Conservation (phyloP, 2,329 filamentous ascomycete species). For the Ambrosiella cleistominuta region DNA sequence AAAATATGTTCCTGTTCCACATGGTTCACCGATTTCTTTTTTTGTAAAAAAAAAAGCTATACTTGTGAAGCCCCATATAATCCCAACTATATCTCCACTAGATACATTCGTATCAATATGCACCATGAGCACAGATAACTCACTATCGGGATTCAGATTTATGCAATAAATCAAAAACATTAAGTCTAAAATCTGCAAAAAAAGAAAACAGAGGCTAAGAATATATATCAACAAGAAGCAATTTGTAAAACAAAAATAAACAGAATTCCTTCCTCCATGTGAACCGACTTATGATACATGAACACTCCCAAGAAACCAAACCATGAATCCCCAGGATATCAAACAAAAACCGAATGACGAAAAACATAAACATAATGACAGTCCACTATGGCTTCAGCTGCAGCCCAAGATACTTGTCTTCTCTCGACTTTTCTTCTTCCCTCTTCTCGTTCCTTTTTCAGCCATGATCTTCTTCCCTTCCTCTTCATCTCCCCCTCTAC, state of each 20-base stretch:
- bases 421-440: neutral
- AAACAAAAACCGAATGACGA: neutral
- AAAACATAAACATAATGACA: neutral
- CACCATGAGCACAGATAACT: too few relatives aligned
- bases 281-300: slow-evolving; percentile 1
- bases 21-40: too few relatives aligned
- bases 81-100: too few relatives aligned
- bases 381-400: neutral
- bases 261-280: neutral
- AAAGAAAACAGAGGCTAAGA: neutral
- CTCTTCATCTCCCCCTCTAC: neutral
- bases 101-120: too few relatives aligned
- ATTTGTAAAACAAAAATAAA: neutral
- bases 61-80: too few relatives aligned
- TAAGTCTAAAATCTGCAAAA: neutral
- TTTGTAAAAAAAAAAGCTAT: too few relatives aligned
- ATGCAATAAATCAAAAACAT: neutral
- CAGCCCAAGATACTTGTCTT: too few relatives aligned
- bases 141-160: neutral
- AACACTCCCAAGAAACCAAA: neutral
- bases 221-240: neutral
- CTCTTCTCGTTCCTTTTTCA: neutral
- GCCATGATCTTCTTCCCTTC: neutral
- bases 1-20: too few relatives aligned
- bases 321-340: neutral